Evolutionary conservation across 768 basidiomycete species (phyloP).

Genomic region (Hysterangium stoloniferum): DNA sequence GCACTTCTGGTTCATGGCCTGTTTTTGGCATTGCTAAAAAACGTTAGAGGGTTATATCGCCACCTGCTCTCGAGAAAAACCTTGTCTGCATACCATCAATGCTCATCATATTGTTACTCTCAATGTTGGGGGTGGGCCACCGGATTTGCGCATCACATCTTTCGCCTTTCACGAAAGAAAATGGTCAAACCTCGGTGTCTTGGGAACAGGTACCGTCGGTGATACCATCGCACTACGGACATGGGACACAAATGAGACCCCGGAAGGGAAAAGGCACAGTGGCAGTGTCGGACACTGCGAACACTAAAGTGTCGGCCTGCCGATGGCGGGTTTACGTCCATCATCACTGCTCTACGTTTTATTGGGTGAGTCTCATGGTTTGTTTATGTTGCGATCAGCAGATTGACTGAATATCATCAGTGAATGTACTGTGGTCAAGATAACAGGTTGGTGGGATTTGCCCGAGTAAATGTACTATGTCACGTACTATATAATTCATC

Average conservation of each 20-base stretch:
- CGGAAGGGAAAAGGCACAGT: slow-evolving; percentile 57
- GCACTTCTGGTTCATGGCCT: slow-evolving; percentile 20
- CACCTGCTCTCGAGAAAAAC: slow-evolving; percentile 60
- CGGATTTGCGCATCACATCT: slow-evolving; percentile 44
- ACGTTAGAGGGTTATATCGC: slow-evolving; percentile 94
- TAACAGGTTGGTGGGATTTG: slow-evolving; percentile 52
- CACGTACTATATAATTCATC: too few relatives aligned
- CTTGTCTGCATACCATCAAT: slow-evolving; percentile 84
- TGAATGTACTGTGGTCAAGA: slow-evolving; percentile 62
- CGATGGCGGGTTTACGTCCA: slow-evolving; percentile 37
- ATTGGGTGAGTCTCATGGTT: slow-evolving; percentile 46
- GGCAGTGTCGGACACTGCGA: slow-evolving; percentile 67
- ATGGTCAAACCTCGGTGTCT: slow-evolving; percentile 65
- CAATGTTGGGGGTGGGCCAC: slow-evolving; percentile 45
- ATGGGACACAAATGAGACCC: slow-evolving; percentile 74
- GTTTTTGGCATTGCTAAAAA: too few relatives aligned
- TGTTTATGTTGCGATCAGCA: not conserved
- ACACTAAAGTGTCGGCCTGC: slow-evolving; percentile 49
- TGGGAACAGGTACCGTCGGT: slow-evolving; percentile 75
- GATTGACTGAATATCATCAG: slow-evolving; percentile 23
- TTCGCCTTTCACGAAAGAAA: slow-evolving; percentile 87
- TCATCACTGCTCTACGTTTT: slow-evolving; percentile 75
- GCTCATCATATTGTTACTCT: slow-evolving; percentile 67
- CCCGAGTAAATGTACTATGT: slow-evolving; percentile 34
- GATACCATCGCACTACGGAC: slow-evolving; percentile 75